Evolutionary conservation across 2,329 filamentous ascomycete genomes (phyloP), one percentile per base, ranked within the genome.

Genomic region (Plenodomus lindquistii): DNA sequence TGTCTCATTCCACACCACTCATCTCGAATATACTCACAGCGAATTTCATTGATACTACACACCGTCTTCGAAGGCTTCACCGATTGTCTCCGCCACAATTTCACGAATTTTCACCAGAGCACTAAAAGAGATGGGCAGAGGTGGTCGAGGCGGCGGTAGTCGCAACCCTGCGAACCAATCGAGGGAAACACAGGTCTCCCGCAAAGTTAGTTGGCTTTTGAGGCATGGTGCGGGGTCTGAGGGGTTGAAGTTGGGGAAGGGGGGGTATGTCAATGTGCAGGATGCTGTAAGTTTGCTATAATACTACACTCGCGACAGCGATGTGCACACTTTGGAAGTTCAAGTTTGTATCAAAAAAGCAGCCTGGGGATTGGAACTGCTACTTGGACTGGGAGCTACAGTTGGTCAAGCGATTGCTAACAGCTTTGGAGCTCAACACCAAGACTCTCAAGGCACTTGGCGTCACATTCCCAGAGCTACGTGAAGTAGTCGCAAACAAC

Each of bases 401-500:
- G 5, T 4, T 31, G 6, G 10, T 4, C 27, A 31, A 7, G 27
- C 27, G 17, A 1, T 21, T 31, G 20, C 48, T 59, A 19, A 57
- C 43, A 41, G 9, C 17, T 15, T 8, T n/a, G 16, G 54, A 84
- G 79, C 76, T 87, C 29, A 73, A 75, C 62, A 85, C 82, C 69
- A 77, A 77, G 42, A 81, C 79, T 37, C 73, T 97, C 45, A 83
- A 82, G 54, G 84, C 82, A 3, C 79, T 96, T 9, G 80, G 88
- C 52, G 82, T 88, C n/a, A 88, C 87, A 0, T 82, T 96, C 48
- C 75, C 79, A 2, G 93, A 97, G 58, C 79, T 99, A 54, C 78
- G 82, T 44, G 70, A 79, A 9, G 81, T 87, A 15, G 91, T 97
- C 11, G 73, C 77, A 13, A 81, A 82, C 40, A 95, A 91, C 67